Percentiles rank a stretch among this genome's conserved stretches.
These are phyloP conservation scores for Dactylellina drechsleri DNA, from an alignment of 2,329 filamentous ascomycete species.

Conservation along the genomic window DNA sequence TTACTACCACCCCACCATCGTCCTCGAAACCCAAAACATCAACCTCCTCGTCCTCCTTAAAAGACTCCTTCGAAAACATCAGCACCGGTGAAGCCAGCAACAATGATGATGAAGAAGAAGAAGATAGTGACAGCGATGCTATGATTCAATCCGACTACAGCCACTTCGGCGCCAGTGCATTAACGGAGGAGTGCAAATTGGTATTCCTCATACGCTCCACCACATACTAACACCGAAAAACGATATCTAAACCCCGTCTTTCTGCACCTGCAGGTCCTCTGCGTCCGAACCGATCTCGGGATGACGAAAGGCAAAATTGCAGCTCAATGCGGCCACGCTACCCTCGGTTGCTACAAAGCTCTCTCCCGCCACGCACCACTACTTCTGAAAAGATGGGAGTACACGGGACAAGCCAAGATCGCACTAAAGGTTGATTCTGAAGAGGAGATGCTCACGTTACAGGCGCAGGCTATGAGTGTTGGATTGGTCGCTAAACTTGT, in stretches of 20 bases:
- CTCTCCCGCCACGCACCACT: slow-evolving; percentile 70
- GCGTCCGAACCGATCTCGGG: slow-evolving; percentile 90
- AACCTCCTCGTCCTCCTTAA: slow-evolving; percentile 19
- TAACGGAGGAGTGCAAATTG: slow-evolving; percentile 58
- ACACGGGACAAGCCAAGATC: slow-evolving; percentile 87
- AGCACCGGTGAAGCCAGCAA: slow-evolving; percentile 50
- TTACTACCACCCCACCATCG: not conserved
- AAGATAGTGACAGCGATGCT: slow-evolving; percentile 56
- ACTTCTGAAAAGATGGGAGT: slow-evolving; percentile 86
- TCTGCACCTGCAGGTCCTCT: slow-evolving; percentile 65
- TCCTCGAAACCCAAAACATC: slow-evolving; percentile 25
- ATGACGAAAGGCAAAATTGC: slow-evolving; percentile 99
- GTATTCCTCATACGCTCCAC: slow-evolving; percentile 30
- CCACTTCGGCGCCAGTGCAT: slow-evolving; percentile 38
- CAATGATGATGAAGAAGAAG: slow-evolving; percentile 54
- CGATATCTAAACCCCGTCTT: slow-evolving; percentile 4
- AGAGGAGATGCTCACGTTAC: slow-evolving; percentile 78
- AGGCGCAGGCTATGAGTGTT: slow-evolving; percentile 81
- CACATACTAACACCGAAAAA: not conserved
- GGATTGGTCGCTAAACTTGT: slow-evolving; percentile 90
- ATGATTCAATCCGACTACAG: slow-evolving; percentile 53
- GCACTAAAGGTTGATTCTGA: slow-evolving; percentile 82
- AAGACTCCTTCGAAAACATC: slow-evolving; percentile 55
- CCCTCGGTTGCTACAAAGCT: slow-evolving; percentile 94
- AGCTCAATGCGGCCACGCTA: slow-evolving; percentile 94